phyloP scores from a whole-genome alignment of 1,284 basidiomycete genomes.

The Boletus sp. region DNA sequence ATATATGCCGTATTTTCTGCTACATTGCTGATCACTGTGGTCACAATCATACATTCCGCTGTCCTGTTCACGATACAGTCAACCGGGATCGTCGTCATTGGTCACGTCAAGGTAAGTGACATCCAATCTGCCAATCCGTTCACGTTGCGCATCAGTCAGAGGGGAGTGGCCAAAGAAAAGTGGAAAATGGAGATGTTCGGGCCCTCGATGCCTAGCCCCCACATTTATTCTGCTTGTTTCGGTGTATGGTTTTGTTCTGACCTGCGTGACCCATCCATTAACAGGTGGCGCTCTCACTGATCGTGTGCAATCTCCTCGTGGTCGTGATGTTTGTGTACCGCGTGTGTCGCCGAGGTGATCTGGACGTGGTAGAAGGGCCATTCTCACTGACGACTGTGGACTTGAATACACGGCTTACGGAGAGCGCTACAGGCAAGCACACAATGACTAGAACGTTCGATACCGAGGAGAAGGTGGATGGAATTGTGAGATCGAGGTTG shows the following conservation, averaged over 20 bases:
- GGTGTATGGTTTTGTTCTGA: background rate
- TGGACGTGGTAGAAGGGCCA: conserved; percentile 9
- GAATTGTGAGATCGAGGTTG: background rate
- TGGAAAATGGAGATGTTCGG: background rate
- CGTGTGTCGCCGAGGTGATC: conserved; percentile 18
- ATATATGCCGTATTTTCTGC: conserved; percentile 27
- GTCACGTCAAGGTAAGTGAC: conserved; percentile 28
- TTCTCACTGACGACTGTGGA: background rate
- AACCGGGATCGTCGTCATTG: conserved; percentile 22
- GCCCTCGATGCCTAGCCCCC: background rate
- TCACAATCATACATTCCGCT: conserved; percentile 27
- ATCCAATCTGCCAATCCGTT: background rate
- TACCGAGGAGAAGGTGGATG: background rate
- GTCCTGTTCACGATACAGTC: conserved; percentile 11
- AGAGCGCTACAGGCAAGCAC: background rate
- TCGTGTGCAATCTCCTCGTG: conserved; percentile 38
- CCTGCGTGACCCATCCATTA: background rate
- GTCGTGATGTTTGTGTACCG: conserved; percentile 32
- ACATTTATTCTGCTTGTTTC: background rate
- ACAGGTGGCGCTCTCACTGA: conserved; percentile 27
- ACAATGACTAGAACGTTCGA: background rate
- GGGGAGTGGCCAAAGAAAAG: no score
- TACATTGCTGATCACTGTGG: conserved; percentile 20
- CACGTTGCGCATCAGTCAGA: background rate
- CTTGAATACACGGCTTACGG: background rate